Evolutionary conservation across 2,329 filamentous ascomycete genomes (phyloP).

Genomic region (Berkeleyomyces rouxiae): DNA sequence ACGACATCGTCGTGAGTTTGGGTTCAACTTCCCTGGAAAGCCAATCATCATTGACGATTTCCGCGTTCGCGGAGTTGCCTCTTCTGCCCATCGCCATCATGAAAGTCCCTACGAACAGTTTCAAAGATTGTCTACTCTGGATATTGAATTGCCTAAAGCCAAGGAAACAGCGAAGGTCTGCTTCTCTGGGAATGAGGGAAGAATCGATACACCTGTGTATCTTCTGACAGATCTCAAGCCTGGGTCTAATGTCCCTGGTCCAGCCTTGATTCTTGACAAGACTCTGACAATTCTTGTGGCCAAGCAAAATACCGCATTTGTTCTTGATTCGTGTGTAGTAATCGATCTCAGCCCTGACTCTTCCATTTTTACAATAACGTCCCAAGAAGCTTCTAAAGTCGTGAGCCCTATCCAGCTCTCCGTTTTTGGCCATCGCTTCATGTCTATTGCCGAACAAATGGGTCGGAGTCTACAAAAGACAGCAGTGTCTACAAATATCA

Average conservation of each 20-base stretch:
- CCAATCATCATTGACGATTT: constrained; percentile 87
- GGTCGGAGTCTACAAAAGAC: constrained; percentile 65
- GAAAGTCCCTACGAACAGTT: constrained; percentile 76
- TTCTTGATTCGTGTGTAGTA: constrained; percentile 75
- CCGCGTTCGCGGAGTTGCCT: constrained; percentile 66
- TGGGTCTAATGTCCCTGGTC: constrained; percentile 58
- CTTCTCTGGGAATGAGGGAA: constrained; percentile 49
- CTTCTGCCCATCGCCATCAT: constrained; percentile 27
- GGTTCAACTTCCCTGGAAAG: constrained; percentile 67
- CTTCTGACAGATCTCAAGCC: constrained; percentile 58
- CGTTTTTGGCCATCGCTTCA: constrained; percentile 69
- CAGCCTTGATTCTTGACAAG: constrained; percentile 72
- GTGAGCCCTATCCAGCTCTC: constrained; percentile 58
- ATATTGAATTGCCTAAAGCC: constrained; percentile 35
- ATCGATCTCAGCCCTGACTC: constrained; percentile 39
- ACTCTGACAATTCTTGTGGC: constrained; percentile 87
- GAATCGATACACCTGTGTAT: constrained; percentile 60
- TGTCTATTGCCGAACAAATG: constrained; percentile 79
- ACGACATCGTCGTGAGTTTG: constrained; percentile 85
- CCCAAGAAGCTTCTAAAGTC: neutral
- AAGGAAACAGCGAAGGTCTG: constrained; percentile 53
- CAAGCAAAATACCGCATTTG: constrained; percentile 55
- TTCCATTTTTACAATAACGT: neutral
- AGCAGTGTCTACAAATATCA: constrained; percentile 65
- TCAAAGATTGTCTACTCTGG: constrained; percentile 27